Evolutionary conservation across 805 yeast genomes (phyloP).

Genomic region (Metschnikowia cerradonensis): DNA sequence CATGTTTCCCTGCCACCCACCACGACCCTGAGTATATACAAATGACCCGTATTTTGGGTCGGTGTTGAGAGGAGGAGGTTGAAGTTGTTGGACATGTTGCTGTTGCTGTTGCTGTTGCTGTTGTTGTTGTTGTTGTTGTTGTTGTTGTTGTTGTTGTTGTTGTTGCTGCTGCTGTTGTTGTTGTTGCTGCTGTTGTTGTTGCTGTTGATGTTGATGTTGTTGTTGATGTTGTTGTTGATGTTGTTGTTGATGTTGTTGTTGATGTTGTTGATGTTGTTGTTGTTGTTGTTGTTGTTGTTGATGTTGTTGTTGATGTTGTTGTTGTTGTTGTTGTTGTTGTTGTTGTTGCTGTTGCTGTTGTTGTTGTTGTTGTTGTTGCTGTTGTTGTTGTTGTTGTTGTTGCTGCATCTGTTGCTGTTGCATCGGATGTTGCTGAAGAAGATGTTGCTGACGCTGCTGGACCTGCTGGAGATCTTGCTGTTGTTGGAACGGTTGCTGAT

Average conservation of each 20-base stretch:
- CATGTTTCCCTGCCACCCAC: conserved; percentile 2
- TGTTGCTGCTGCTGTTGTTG: conserved; percentile 5
- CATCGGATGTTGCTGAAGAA: conserved; percentile 6
- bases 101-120: neutral
- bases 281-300: too few species aligned
- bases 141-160: conserved; percentile 12
- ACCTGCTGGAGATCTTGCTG: neutral
- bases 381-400: conserved; percentile 11
- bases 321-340: conserved; percentile 1
- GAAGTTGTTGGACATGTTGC: neutral
- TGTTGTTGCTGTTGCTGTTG: neutral
- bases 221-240: conserved; percentile 3
- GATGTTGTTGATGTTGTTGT: neutral
- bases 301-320: too few species aligned
- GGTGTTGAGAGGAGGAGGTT: neutral
- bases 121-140: neutral
- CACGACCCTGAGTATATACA: neutral
- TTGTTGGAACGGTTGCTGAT: neutral
- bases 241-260: too few species aligned
- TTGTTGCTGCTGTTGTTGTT: too few species aligned
- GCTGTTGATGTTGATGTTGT: too few species aligned
- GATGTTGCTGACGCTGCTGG: conserved; percentile 15
- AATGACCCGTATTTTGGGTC: neutral
- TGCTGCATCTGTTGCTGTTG: conserved; percentile 10
- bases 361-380: conserved; percentile 5